phyloP scores from a whole-genome alignment of 2,329 filamentous ascomycete genomes.

The Cucurbitaria berberidis region DNA sequence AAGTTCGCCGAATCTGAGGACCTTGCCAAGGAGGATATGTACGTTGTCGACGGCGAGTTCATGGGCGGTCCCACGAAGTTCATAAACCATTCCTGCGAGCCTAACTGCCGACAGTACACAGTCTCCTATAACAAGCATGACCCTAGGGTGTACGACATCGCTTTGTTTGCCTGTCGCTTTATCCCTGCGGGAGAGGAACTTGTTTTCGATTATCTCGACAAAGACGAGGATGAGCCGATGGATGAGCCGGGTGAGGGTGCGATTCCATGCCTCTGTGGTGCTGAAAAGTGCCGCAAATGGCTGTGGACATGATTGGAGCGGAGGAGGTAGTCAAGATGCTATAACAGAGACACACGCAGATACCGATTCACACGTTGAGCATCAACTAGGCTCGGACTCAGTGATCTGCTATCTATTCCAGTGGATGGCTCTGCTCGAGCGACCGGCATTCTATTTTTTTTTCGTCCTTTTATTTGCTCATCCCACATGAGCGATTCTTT shows the following conservation, averaged over 20 bases:
- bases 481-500: too few relatives aligned
- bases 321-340: too few relatives aligned
- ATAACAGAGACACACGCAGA: too few relatives aligned
- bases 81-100: constrained; percentile 82
- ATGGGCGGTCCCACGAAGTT: constrained; percentile 80
- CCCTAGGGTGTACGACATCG: constrained; percentile 75
- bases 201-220: constrained; percentile 80
- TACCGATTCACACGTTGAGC: too few relatives aligned
- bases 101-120: constrained; percentile 80
- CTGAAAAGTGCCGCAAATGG: constrained; percentile 70
- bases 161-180: constrained; percentile 73
- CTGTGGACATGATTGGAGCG: constrained; percentile 61
- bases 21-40: constrained; percentile 51
- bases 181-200: constrained; percentile 72
- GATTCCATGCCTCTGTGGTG: constrained; percentile 62
- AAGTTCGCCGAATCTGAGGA: constrained; percentile 72
- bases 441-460: too few relatives aligned
- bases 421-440: too few relatives aligned
- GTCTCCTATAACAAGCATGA: constrained; percentile 79
- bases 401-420: too few relatives aligned
- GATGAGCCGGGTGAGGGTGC: constrained; percentile 57
- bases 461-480: too few relatives aligned
- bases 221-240: constrained; percentile 60
- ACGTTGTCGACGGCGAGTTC: constrained; percentile 70
- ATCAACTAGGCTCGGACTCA: too few relatives aligned